Evolutionary conservation across 106 monocot species (phyloP), one percentile per base, ranked within the genome.

Genomic region (Vanilla planifolia): DNA sequence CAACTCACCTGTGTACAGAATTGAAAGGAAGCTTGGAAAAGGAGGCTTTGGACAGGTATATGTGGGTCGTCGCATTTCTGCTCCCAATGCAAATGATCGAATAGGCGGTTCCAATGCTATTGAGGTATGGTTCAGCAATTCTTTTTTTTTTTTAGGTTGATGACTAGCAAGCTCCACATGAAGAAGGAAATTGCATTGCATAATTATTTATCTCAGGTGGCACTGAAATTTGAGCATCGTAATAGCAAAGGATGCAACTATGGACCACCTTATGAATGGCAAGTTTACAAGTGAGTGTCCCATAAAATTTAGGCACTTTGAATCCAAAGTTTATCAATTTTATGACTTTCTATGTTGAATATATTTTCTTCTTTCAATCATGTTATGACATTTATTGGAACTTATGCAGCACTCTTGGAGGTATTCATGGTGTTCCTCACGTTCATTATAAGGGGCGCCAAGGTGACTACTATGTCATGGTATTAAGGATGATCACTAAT

Each of bases 401-500:
- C 17, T 35, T 24, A 6, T 70, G 51, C 68, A 93, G 93, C 60
- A 82, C 74, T 66, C 75, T 93, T 40, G 78, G 89, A 57, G 89
- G 89, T 46, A 89, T 82, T 72, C 89, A 88, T 85, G 93, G 93
- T 37, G 89, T 93, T 43, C 93, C 93, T 33, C 73, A 62, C 39
- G 93, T 89, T 17, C 89, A 93, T 74, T 82, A 85, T 60, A 93
- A 88, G 60, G 93, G 93, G 20, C 71, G 79, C 37, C 85, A 89
- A 77, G 88, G 89, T 9, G 93, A 82, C 43, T 89, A 80, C 60
- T 93, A 93, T 73, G 62, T 93, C 65, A 82, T 93, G 93, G 93
- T 94, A 68, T 68, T 47, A n/a, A 57, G 3, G 40, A 52, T 8
- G 9, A 71, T 70, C 48, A 39, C 20, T 25, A n/a, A 19, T 5